Evolutionary conservation across 305 asterid species (phyloP).

Genomic region (Fraxinus albicans): DNA sequence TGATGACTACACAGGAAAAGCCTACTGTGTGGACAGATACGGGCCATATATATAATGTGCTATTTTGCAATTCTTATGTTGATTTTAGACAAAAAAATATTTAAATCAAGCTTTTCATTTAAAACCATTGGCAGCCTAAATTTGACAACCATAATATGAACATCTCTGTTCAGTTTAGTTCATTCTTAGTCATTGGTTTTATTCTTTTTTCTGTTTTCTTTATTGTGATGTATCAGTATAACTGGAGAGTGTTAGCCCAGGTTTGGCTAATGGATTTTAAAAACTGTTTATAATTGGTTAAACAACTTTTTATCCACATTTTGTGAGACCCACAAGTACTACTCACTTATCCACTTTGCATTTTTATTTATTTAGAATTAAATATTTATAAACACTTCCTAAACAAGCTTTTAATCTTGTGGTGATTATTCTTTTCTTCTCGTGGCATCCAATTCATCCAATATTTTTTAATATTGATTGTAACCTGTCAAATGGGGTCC

Average conservation of each 20-base stretch:
- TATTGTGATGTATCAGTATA: neutral
- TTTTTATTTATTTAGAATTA: too few relatives aligned
- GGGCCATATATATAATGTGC: slow-evolving; percentile 57
- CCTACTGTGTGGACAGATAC: slow-evolving; percentile 97
- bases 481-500: neutral
- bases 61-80: slow-evolving; percentile 9
- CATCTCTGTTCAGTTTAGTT: slow-evolving; percentile 9
- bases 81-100: neutral
- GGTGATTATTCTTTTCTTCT: neutral
- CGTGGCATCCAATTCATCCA: neutral
- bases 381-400: too few relatives aligned
- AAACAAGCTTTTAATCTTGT: neutral
- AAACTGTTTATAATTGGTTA: neutral
- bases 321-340: neutral
- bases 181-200: neutral
- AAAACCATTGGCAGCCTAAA: neutral
- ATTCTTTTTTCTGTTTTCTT: neutral
- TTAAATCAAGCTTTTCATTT: slow-evolving; percentile 13
- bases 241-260: slow-evolving; percentile 2
- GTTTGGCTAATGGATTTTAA: neutral
- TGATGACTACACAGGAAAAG: slow-evolving; percentile 92
- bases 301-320: neutral
- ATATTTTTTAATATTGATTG: neutral
- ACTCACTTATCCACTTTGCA: too few relatives aligned
- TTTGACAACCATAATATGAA: slow-evolving; percentile 15